Percentiles rank a stretch among this genome's conserved stretches.
Conservation (phyloP, 148 eudicot species). For the Rhododendron ferrugineum region DNA sequence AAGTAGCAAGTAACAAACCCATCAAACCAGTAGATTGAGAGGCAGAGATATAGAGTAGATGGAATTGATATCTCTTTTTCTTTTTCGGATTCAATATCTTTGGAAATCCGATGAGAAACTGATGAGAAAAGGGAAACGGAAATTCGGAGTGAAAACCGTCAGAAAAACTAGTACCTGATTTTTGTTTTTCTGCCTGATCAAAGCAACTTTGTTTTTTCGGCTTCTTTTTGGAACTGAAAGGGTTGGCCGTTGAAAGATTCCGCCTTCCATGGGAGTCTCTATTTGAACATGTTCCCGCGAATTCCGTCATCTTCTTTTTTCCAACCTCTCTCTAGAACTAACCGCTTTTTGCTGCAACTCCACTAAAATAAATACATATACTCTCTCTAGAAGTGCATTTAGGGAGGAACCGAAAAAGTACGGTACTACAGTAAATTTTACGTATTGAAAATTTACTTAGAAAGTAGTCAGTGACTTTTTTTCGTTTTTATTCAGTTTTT, state of each 20-base stretch:
- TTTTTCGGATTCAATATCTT: not conserved
- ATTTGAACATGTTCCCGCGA: constrained; percentile 12
- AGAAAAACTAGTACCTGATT: not conserved
- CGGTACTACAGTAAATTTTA: too few species aligned
- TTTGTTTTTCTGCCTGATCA: not conserved
- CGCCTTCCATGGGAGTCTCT: not conserved
- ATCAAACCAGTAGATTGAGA: not conserved
- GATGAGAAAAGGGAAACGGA: not conserved
- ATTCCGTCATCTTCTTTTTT: constrained; percentile 5
- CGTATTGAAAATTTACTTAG: too few species aligned
- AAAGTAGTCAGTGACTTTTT: too few species aligned
- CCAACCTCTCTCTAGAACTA: not conserved
- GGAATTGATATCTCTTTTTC: too few species aligned
- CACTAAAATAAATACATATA: not conserved
- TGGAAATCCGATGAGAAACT: not conserved
- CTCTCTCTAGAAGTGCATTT: too few species aligned
- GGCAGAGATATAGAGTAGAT: not conserved
- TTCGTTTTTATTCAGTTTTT: too few species aligned
- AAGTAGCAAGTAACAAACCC: not conserved
- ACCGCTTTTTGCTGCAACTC: not conserved
- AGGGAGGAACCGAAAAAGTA: too few species aligned
- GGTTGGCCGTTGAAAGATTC: not conserved
- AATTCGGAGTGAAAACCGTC: not conserved
- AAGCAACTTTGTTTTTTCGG: not conserved
- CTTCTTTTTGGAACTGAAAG: not conserved